Evolutionary conservation across 257 asterid genomes (phyloP), one percentile per base, ranked within the genome.

Genomic region (Plectranthus barbatus): DNA sequence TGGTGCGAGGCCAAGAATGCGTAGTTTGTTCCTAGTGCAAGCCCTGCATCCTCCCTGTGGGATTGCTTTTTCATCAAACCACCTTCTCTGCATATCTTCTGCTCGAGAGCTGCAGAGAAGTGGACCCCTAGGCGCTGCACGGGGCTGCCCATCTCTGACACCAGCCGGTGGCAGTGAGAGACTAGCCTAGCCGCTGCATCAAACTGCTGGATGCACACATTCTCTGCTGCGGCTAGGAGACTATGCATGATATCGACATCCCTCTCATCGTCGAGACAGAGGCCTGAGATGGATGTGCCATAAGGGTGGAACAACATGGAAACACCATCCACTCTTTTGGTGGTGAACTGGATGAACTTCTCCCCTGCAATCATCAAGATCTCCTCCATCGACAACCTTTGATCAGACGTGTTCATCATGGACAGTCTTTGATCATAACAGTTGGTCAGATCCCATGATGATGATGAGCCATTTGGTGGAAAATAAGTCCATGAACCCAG

Each of bases 221-320:
- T 62, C n/a, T 86, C 87, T 10, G 84, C 89, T 40, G 89, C 87
- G 0, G 77, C 33, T 3, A 86, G 76, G 31, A 86, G 89, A 44
- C 20, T 62, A 69, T 71, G 72, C 6, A 77, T 72, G 33, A 86
- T 82, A 7, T 80, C 89, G 67, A 84, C 75, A 9, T 84, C 89
- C 33, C 80, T 49, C n/a, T 83, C 56, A 12, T 81, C 87, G 9
- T 83, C 76, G 10, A 62, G 14, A 0, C 84, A 69, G 6, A 84
- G 79, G 51, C 80, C 84, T 0, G 86, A 39, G 15, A 75, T 66
- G 9, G 83, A 72, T 1, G 83, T 72, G 47, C 75, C 76, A 44
- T 86, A 84, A 7, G 91, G 89, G 47, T 84, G 85, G 46, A 80
- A 73, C 39, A 77, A 66, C 83, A 58, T 60, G 18, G 92, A 78